Conservation (phyloP, 306 rosid species). For the Luffa acutangula region DNA sequence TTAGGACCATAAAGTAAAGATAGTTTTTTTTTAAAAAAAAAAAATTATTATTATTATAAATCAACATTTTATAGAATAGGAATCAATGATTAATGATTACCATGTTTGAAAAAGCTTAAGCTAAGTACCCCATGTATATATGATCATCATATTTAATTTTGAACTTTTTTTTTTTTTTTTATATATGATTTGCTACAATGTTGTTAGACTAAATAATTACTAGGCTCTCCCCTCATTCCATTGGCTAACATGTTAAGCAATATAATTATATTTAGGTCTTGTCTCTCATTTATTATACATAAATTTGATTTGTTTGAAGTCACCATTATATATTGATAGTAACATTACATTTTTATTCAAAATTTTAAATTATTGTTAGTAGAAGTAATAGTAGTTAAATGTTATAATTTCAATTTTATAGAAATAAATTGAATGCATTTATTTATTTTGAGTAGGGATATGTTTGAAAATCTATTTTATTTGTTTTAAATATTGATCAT, state of each 20-base stretch:
- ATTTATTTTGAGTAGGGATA: background rate
- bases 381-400: background rate
- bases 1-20: background rate
- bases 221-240: background rate
- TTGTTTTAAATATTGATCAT: background rate
- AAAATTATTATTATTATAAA: background rate
- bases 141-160: background rate
- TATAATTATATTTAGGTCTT: background rate
- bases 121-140: background rate
- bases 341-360: background rate
- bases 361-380: background rate
- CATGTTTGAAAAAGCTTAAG: background rate
- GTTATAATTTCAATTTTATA: background rate
- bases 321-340: too few species aligned
- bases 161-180: background rate
- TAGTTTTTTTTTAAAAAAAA: too few species aligned
- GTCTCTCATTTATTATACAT: background rate
- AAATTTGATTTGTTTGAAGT: too few species aligned
- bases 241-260: background rate
- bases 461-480: background rate
- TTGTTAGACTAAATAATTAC: background rate
- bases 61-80: background rate
- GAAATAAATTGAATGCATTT: background rate
- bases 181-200: background rate
- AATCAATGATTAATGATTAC: background rate